Evolutionary conservation across 2,329 filamentous ascomycete genomes (phyloP).

Genomic region (Talaromyces rugulosus): DNA sequence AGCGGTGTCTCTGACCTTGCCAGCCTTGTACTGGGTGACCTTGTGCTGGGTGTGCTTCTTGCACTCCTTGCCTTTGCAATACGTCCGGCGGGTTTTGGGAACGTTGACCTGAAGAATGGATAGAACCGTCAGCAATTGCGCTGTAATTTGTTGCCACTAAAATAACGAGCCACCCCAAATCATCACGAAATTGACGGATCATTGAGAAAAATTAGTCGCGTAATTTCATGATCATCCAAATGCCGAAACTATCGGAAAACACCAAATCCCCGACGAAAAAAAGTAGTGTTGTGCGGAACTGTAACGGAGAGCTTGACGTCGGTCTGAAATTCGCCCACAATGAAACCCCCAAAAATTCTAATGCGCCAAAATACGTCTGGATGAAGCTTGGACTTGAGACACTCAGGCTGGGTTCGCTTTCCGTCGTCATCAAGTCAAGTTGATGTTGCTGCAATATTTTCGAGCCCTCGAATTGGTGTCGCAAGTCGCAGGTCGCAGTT

Average conservation of each 20-base stretch:
- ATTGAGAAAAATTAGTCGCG: conserved; percentile 5
- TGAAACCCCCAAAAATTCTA: neutral
- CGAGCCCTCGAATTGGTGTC: neutral
- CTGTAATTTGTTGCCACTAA: neutral
- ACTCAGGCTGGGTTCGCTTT: neutral
- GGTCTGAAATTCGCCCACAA: neutral
- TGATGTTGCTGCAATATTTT: neutral
- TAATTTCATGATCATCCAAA: conserved; percentile 15
- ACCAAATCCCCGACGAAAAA: neutral
- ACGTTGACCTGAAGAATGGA: conserved; percentile 74
- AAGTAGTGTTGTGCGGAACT: neutral
- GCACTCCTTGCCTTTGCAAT: conserved; percentile 96
- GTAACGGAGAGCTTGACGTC: neutral
- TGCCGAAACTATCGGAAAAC: neutral
- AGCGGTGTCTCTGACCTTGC: conserved; percentile 62
- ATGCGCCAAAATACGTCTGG: neutral
- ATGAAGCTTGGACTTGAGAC: neutral
- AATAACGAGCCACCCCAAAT: neutral
- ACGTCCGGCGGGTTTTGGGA: conserved; percentile 95
- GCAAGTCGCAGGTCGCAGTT: neutral
- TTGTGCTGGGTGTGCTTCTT: conserved; percentile 88
- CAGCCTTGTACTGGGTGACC: conserved; percentile 95
- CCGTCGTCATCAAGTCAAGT: neutral
- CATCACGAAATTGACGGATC: neutral
- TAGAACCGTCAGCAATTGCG: conserved; percentile 8